Evolutionary conservation across 257 asterid species (phyloP).

Genomic region (Solanum lignicaule): DNA sequence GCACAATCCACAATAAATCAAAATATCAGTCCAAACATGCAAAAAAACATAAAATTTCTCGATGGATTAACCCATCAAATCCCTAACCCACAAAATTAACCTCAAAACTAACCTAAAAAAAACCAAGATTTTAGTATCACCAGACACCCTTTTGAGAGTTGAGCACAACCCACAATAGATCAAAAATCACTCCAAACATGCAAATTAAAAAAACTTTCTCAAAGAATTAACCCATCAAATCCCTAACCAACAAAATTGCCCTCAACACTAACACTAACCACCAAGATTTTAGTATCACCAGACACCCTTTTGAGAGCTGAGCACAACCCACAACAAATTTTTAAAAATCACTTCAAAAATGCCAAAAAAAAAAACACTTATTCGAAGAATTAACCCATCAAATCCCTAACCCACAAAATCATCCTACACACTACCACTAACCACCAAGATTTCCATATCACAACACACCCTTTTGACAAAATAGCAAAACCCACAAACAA

Average conservation of each 20-base stretch:
- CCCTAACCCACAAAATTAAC: neutral
- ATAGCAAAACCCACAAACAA: neutral
- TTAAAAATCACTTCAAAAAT: neutral
- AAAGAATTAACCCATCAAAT: neutral
- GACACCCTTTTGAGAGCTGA: neutral
- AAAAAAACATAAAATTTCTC: neutral
- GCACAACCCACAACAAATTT: neutral
- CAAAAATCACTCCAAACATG: neutral
- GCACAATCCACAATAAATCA: neutral
- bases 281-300: slow-evolving; percentile 2
- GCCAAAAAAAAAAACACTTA: neutral
- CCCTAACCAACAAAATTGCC: neutral
- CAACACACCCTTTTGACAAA: neutral
- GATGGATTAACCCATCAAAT: neutral
- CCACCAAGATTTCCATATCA: neutral
- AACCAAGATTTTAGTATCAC: slow-evolving; percentile 4
- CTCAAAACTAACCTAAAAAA: neutral
- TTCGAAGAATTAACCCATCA: neutral
- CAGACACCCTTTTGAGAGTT: neutral
- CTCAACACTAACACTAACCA: neutral
- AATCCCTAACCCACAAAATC: neutral
- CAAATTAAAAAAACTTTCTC: neutral
- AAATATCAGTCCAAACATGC: neutral
- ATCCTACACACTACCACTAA: neutral
- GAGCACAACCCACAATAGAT: neutral